Evolutionary conservation across 2,329 filamentous ascomycete species (phyloP).

Genomic region (Chrysoporthe puriensis): DNA sequence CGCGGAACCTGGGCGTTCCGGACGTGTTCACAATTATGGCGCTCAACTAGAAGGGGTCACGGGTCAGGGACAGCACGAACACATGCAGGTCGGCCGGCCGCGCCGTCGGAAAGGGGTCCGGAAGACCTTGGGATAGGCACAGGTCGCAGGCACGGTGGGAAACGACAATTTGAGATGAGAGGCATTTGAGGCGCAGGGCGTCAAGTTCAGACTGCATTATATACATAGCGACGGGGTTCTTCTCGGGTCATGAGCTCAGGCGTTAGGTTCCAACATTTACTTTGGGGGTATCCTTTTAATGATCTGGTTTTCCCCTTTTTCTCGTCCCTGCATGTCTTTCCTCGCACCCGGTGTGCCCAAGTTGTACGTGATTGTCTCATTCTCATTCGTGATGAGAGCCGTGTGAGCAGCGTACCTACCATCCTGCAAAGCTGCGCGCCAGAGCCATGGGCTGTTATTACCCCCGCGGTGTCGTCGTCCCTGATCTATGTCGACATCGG

Average conservation of each 20-base stretch:
- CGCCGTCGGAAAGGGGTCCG: background rate
- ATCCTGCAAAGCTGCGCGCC: background rate
- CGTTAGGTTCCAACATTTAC: background rate
- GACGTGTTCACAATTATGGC: slow-evolving; percentile 44
- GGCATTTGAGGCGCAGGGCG: background rate
- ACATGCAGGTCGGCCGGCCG: background rate
- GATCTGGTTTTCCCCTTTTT: background rate
- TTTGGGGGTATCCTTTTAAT: background rate
- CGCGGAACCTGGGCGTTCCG: slow-evolving; percentile 42
- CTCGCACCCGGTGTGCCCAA: background rate
- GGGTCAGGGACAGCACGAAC: background rate
- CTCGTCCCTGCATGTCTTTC: background rate
- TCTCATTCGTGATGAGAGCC: background rate
- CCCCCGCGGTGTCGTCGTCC: background rate
- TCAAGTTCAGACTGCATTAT: slow-evolving; percentile 6
- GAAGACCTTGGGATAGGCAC: background rate
- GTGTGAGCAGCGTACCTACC: background rate
- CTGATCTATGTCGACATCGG: slow-evolving; percentile 3
- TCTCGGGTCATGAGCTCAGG: slow-evolving; percentile 27
- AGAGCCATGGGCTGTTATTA: background rate
- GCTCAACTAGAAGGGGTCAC: slow-evolving; percentile 36
- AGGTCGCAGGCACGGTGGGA: too few species aligned
- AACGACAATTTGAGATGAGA: background rate
- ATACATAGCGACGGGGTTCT: slow-evolving; percentile 15
- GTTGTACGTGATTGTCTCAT: background rate